Conservation (phyloP, 2,329 filamentous ascomycete species). For the Diaporthe citriasiana region DNA sequence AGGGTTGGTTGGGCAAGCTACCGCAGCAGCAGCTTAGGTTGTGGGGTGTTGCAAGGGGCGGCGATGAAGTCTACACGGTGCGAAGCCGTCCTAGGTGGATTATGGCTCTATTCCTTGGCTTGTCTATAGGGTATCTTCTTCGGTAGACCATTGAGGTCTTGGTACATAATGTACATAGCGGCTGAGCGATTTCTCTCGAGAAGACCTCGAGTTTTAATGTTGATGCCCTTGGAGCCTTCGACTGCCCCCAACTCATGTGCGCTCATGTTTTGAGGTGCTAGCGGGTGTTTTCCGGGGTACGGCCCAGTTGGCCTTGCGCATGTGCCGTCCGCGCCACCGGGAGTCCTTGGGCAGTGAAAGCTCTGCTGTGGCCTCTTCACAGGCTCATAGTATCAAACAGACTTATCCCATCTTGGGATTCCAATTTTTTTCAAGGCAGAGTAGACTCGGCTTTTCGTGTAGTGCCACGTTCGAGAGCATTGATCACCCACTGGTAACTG, state of each 20-base stretch:
- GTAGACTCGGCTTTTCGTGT: neutral
- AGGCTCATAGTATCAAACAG: neutral
- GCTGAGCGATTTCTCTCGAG: slow-evolving; percentile 6
- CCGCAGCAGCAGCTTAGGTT: slow-evolving; percentile 32
- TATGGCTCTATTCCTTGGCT: slow-evolving; percentile 20
- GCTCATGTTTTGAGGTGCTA: neutral
- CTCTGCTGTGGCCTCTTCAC: neutral
- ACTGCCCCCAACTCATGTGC: neutral
- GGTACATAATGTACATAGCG: slow-evolving; percentile 38
- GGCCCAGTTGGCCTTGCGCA: neutral
- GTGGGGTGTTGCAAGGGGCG: neutral
- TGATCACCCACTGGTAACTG: slow-evolving; percentile 90
- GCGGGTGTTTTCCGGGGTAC: neutral
- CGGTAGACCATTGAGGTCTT: slow-evolving; percentile 27
- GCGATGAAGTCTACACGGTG: neutral
- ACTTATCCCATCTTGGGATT: neutral
- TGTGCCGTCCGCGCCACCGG: neutral
- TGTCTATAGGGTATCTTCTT: slow-evolving; percentile 39
- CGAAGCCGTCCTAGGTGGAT: neutral
- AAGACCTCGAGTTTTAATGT: slow-evolving; percentile 12
- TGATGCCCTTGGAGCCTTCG: neutral
- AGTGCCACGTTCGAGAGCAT: slow-evolving; percentile 69
- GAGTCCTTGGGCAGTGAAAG: neutral
- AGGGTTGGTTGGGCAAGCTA: slow-evolving; percentile 14
- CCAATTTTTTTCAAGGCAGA: neutral